Base-by-base conservation (phyloP, 2,329 filamentous ascomycete genomes). In the Aphanocladium album region DNA sequence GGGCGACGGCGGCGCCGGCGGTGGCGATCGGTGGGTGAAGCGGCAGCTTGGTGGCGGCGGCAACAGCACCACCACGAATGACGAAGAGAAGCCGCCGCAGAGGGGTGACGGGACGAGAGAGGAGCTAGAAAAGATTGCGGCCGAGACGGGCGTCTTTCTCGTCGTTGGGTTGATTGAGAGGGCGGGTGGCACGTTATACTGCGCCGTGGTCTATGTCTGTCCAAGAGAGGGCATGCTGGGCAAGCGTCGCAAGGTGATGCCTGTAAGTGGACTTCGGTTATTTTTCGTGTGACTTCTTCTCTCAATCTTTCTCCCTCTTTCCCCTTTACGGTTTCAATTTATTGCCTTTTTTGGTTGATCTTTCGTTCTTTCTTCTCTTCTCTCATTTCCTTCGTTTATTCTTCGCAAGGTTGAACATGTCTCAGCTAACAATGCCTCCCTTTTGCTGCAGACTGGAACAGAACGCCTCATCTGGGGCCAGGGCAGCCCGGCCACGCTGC, bases 221-320 rank as follows among this genome's bases (percentile, higher is more conserved):
- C 92, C 93, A 0, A 77, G 74, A 46, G 71, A 82, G 51, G 93
- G 93, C 5, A 73, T 89, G 8, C 71, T 96, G 21, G 93, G 91
- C 21, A 97, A 97, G 80, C 83, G 93, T 65, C 81, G 93, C 69
- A 97, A 97, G 75, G 90, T 97, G 23, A 93, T 96, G 86, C 93
- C 93, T 19, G 88, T 89, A 73, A 69, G 84, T 78, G 30, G 27
- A 12, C 19, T 27, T 30, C n/a, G n/a, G n/a, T n/a, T n/a, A n/a
- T n/a, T n/a, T n/a, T n/a, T n/a, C n/a, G n/a, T n/a, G n/a, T n/a
- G 12, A 35, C 33, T 53, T 35, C 57, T 30, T 11, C 23, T 61
- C 33, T 5, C 5, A 17, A 5, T 7, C 11, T 17, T 21, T 30
- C 2, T 21, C 37, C n/a, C n/a, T n/a, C n/a, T n/a, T n/a, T n/a